Evolutionary conservation across 2,329 filamentous ascomycete species (phyloP), one percentile per base, ranked within the genome.

Genomic region (Verruconis gallopava): DNA sequence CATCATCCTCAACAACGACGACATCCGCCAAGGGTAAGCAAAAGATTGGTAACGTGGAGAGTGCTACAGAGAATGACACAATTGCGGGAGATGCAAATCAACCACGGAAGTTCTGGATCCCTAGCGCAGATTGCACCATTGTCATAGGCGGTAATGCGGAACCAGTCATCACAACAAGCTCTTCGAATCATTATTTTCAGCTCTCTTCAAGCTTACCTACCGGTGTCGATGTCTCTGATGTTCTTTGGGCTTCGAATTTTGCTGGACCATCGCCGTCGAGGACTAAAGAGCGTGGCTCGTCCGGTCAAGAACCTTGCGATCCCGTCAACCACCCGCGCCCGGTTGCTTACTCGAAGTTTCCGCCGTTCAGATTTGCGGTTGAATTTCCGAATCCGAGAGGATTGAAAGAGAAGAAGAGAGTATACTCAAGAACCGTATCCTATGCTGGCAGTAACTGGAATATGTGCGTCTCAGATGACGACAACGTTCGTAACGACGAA

Each of bases 401-500:
- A 4, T 56, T 75, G 18, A 75, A 74, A 45, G 72, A 75, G 51
- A 73, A 71, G 57, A 75, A 74, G 52, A 61, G 72, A 0, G 68
- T 75, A 5, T 75, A 75, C 51, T 72, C 67, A 9, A 65, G 70
- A 21, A 75, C 72, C 2, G 69, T 75, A 4, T 75, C 72, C 50
- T 76, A 76, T 46, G 71, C 71, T 3, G 72, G 72, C 2, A 69
- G 65, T 14, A 56, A 73, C 13, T 76, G 72, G 72, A 76, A 76
- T 48, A 69, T 76, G 6, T 30, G n/a, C n/a, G 25, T n/a, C n/a
- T 30, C n/a, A n/a, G n/a, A n/a, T n/a, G n/a, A n/a, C n/a, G n/a
- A n/a, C n/a, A 9, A 30, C 25, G 9, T 9, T 30, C 25, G 25
- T 30, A 9, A 30, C n/a, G n/a, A 30, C 6, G 25, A n/a, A 30